phyloP scores from a whole-genome alignment of 805 yeast genomes.

The Candida sonorensis region DNA sequence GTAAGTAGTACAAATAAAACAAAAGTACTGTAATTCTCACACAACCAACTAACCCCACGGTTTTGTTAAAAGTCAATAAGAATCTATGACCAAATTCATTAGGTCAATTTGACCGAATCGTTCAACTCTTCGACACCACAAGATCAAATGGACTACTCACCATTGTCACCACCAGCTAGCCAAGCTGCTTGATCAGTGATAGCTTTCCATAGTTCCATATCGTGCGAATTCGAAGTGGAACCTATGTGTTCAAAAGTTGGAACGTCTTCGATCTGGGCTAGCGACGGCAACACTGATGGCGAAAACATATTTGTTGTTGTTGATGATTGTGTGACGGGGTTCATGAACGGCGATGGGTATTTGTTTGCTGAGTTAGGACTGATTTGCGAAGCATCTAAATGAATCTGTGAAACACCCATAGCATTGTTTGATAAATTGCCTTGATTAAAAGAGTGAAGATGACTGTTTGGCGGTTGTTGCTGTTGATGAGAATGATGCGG shows the following conservation, averaged over 20 bases:
- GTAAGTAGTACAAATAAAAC: too few relatives aligned
- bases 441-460: neutral
- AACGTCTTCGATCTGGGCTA: slow-evolving; percentile 29
- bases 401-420: too few relatives aligned
- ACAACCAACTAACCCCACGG: too few relatives aligned
- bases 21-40: too few relatives aligned
- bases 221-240: slow-evolving; percentile 31
- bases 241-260: slow-evolving; percentile 28
- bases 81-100: too few relatives aligned
- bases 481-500: neutral
- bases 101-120: slow-evolving; percentile 13
- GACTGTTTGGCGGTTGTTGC: slow-evolving; percentile 1
- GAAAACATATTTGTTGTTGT: slow-evolving; percentile 14
- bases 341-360: neutral
- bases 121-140: slow-evolving; percentile 33
- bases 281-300: slow-evolving; percentile 23
- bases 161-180: slow-evolving; percentile 45
- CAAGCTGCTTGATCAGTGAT: slow-evolving; percentile 73
- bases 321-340: neutral
- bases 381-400: too few relatives aligned
- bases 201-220: slow-evolving; percentile 65
- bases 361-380: too few relatives aligned
- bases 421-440: too few relatives aligned
- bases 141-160: too few relatives aligned
- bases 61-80: too few relatives aligned